These are phyloP conservation scores for Tuber umbilicatum DNA, from an alignment of 495 filamentous ascomycete species.

Conservation along the genomic window DNA sequence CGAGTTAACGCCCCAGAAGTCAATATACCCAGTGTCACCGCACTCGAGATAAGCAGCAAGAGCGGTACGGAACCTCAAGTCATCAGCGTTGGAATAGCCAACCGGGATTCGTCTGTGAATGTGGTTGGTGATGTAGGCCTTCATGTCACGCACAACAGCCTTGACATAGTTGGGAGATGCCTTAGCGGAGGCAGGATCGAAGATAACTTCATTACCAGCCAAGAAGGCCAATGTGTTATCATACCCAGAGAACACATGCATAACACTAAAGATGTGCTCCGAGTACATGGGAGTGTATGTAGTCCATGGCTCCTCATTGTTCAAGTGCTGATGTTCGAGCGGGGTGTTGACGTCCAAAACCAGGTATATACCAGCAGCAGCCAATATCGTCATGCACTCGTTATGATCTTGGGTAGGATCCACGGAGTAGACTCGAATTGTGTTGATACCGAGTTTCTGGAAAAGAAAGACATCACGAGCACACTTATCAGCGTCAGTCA, in stretches of 20 bases:
- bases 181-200: constrained; percentile 57
- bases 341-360: constrained; percentile 43
- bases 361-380: constrained; percentile 65
- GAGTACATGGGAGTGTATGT: constrained; percentile 50
- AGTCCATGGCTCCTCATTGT: constrained; percentile 41
- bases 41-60: constrained; percentile 95
- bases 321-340: constrained; percentile 50
- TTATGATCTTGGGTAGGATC: constrained; percentile 57
- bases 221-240: constrained; percentile 68
- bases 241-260: constrained; percentile 65
- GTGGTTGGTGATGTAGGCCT: constrained; percentile 61
- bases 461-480: constrained; percentile 59
- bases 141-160: constrained; percentile 74
- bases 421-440: constrained; percentile 65
- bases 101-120: constrained; percentile 46
- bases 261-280: constrained; percentile 64
- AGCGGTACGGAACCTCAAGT: constrained; percentile 77
- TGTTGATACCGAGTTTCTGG: constrained; percentile 58
- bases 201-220: constrained; percentile 72
- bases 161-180: constrained; percentile 70
- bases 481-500: constrained; percentile 54
- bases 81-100: constrained; percentile 55
- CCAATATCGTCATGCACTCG: constrained; percentile 59
- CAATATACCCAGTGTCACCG: constrained; percentile 82
- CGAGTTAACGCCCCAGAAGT: constrained; percentile 82